phyloP scores from a whole-genome alignment of 768 basidiomycete genomes.

The Podaxis sp. region DNA sequence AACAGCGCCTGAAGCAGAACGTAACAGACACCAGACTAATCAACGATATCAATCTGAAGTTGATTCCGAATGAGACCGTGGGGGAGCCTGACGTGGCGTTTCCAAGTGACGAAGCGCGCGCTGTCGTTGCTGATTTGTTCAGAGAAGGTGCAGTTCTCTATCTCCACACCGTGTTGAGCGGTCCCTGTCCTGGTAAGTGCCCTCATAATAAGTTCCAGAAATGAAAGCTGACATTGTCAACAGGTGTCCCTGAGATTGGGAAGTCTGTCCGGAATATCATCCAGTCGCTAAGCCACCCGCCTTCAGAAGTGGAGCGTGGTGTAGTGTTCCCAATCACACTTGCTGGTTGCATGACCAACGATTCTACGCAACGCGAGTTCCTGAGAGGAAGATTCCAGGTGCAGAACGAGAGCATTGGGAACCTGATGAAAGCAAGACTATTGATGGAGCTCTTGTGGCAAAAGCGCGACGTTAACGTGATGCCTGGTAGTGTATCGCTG shows the following conservation, averaged over 20 bases:
- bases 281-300: conserved; percentile 52
- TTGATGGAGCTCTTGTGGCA: conserved; percentile 74
- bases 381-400: conserved; percentile 55
- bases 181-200: conserved; percentile 63
- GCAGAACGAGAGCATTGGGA: conserved; percentile 60
- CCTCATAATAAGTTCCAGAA: neutral
- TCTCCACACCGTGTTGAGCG: conserved; percentile 70
- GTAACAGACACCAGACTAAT: conserved; percentile 30
- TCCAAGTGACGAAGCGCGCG: conserved; percentile 46
- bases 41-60: conserved; percentile 33
- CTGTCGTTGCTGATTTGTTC: conserved; percentile 55
- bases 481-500: conserved; percentile 43
- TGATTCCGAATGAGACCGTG: conserved; percentile 30
- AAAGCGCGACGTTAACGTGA: conserved; percentile 46
- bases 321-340: conserved; percentile 75
- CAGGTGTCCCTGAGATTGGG: conserved; percentile 73
- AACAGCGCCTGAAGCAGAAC: conserved; percentile 58
- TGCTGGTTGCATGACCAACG: conserved; percentile 72
- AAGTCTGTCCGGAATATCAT: conserved; percentile 55
- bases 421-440: conserved; percentile 54
- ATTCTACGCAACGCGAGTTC: conserved; percentile 54
- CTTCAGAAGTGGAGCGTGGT: conserved; percentile 63
- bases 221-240: conserved; percentile 8
- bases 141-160: conserved; percentile 66
- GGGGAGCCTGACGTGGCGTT: conserved; percentile 26